Evolutionary conservation across 768 basidiomycete genomes (phyloP).

Genomic region (Leucocoprinus sp.): DNA sequence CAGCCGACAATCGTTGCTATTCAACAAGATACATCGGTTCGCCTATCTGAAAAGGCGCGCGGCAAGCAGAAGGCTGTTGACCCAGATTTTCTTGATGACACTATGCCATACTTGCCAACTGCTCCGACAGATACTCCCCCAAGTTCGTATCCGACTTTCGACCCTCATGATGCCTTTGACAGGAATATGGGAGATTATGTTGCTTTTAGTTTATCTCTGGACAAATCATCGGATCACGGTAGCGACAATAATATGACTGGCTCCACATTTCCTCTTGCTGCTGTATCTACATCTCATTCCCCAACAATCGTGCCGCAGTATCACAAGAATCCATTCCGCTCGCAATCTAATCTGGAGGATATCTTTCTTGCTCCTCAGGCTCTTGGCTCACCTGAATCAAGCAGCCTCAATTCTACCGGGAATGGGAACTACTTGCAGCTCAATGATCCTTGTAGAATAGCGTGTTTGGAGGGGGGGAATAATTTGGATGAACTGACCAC

Average conservation of each 20-base stretch:
- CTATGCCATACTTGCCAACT: neutral
- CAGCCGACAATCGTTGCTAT: neutral
- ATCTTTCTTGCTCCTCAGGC: neutral
- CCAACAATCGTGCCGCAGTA: neutral
- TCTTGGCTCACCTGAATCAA: neutral
- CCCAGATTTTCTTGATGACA: neutral
- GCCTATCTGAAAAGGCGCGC: slow-evolving; percentile 8
- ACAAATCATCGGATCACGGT: neutral
- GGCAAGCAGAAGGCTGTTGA: slow-evolving; percentile 9
- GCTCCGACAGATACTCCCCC: neutral
- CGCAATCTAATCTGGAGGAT: neutral
- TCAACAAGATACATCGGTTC: neutral
- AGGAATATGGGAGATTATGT: neutral
- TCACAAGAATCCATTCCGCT: neutral
- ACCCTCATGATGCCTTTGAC: neutral
- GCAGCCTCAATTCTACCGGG: neutral
- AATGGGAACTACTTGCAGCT: neutral
- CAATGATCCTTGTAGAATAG: neutral
- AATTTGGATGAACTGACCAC: neutral
- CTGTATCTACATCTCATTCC: neutral
- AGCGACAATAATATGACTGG: neutral
- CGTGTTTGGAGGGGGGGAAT: neutral
- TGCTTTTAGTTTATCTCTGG: neutral
- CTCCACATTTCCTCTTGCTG: neutral
- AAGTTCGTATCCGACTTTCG: neutral